Evolutionary conservation across 768 basidiomycete genomes (phyloP), one percentile per base, ranked within the genome.

Genomic region (Auricularia sp.): DNA sequence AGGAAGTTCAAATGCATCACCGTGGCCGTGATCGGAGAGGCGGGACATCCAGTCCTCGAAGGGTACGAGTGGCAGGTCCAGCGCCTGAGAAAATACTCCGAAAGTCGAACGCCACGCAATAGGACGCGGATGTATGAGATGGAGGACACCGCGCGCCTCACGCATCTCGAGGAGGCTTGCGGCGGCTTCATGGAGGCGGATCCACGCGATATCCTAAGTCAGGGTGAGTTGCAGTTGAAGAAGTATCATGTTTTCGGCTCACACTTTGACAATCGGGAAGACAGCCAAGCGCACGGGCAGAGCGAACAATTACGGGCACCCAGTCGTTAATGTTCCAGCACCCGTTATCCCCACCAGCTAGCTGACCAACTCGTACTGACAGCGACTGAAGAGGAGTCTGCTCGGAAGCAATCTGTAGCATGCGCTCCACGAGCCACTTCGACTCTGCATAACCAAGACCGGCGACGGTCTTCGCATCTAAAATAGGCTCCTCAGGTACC

Each of bases 291-390:
- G 68, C 54, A 14, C 73, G n/a, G 59, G 75, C 74, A 0, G 75
- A 74, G 44, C 72, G 71, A 6, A 78, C 72, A 3, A 82, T 69
- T 43, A 76, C 73, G 16, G 82, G 80, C 35, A 81, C 70, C 82
- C 82, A 83, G 47, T 79, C 75, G n/a, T 68, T 65, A 34, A 71
- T 67, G 36, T 78, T 76, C 79, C 79, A 79, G 34, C 69, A 71
- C 0, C 79, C 80, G 62, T 74, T 76, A 0, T 51, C 39, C 14
- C 71, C 72, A 3, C 79, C 76, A 10, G 71, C 69, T 0, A 80
- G 67, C 61, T 77, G 77, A 4, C 80, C 78, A 0, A 77, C 68
- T 53, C 80, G 77, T 47, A 79, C 75, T 11, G 77, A 72, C 14
- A 75, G 68, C 1, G 76, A 67, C 54, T 65, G 63, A 2, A 81